Percentiles rank a stretch among this genome's conserved stretches.
Conservation (phyloP, 176 grass and related monocot genomes). For the Aegilops speltoides region DNA sequence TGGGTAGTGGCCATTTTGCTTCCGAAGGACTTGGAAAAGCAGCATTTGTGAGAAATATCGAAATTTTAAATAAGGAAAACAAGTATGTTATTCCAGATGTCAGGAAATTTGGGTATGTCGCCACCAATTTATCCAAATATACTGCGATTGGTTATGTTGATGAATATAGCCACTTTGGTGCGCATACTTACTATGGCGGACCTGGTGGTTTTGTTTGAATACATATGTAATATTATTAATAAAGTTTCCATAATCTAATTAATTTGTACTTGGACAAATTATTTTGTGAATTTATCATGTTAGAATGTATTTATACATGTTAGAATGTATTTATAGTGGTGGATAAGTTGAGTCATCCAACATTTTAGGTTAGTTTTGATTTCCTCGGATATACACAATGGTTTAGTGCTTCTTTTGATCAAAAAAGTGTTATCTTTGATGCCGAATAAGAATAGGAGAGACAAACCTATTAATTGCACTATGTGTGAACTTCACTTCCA, state of each 20-base stretch:
- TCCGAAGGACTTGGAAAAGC: slow-evolving; percentile 11
- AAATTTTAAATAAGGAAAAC: neutral
- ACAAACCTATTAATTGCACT: too few relatives aligned
- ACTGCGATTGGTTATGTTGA: neutral
- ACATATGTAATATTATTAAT: neutral
- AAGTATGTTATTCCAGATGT: neutral
- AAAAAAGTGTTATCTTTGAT: too few relatives aligned
- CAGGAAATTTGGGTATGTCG: neutral
- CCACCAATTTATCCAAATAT: neutral
- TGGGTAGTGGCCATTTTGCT: slow-evolving; percentile 42
- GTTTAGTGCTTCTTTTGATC: too few relatives aligned
- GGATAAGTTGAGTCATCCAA: neutral
- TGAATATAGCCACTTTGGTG: neutral
- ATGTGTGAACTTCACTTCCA: too few relatives aligned
- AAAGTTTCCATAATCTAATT: neutral
- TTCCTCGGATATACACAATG: too few relatives aligned
- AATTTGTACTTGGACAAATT: neutral
- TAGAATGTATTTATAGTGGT: neutral
- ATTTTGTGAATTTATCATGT: neutral
- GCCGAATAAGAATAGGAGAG: too few relatives aligned
- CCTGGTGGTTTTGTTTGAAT: neutral
- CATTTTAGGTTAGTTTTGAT: neutral
- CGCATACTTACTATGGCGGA: slow-evolving; percentile 26
- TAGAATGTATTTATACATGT: neutral
- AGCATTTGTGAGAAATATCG: neutral